A percentile compares a stretch with the other conserved stretches of the same genome.
Evolutionary conservation across 768 basidiomycete species (phyloP).

Genomic region (Collybia mongolica): DNA sequence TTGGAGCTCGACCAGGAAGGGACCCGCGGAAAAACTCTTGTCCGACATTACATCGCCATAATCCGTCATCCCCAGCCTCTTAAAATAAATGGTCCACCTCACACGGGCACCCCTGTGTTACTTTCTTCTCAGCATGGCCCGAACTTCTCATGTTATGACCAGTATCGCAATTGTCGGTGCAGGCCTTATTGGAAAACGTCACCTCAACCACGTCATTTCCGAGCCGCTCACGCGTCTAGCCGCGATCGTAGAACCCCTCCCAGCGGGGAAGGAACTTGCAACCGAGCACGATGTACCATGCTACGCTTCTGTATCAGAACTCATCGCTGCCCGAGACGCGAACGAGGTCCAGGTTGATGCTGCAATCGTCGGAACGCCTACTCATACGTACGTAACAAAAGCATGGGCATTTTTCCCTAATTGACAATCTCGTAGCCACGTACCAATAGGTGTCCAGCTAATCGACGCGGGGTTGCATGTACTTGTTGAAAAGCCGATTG

Average conservation of each 20-base stretch:
- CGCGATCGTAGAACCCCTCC: conserved; percentile 6
- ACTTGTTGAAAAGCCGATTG: conserved; percentile 7
- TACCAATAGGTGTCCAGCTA: conserved; percentile 3
- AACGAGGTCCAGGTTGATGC: conserved; percentile 1
- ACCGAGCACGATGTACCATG: not conserved
- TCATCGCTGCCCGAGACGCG: not conserved
- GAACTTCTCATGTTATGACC: no score
- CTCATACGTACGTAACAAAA: not conserved
- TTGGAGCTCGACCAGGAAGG: no score
- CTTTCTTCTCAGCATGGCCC: no score
- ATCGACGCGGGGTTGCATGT: conserved; percentile 4
- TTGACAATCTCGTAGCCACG: not conserved
- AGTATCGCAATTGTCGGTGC: not conserved
- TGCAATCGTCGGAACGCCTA: conserved; percentile 9
- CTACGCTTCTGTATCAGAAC: not conserved
- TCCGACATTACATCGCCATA: no score
- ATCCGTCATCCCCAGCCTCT: no score
- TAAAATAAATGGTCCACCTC: no score
- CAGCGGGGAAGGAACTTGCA: not conserved
- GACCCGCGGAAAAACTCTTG: no score
- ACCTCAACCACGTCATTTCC: not conserved
- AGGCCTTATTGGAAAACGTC: conserved; percentile 7
- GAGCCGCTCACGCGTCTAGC: not conserved
- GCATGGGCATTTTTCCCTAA: no score
- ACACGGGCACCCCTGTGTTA: no score